Base-by-base conservation (phyloP, 2,329 filamentous ascomycete genomes). In the Arthrobotrys pseudoclavata region DNA sequence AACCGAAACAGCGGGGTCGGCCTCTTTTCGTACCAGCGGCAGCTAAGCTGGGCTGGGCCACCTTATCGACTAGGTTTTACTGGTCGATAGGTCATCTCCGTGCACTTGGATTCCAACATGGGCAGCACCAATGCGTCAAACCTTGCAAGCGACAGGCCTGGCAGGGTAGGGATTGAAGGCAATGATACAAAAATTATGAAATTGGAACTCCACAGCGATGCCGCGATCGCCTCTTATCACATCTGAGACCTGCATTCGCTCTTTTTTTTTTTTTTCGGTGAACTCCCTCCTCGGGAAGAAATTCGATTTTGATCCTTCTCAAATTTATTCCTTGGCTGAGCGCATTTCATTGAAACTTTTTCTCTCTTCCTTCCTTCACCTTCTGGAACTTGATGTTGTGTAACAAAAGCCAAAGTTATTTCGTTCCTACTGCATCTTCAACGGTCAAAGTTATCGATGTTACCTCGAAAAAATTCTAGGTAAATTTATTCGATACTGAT, bases 231-330 rank as follows among this genome's bases (percentile, higher is more conserved):
- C 55, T 60, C 45, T 68, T 76, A 67, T 66, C 74, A 62, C 67
- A 77, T 71, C 74, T 77, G 74, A 77, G 74, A 77, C 74, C 67
- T 68, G 74, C 47, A 50, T 70, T 70, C 67, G 22, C 50, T 47
- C 26, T 45, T 50, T 52, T 26, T 24, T 26, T 57, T 52, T 50
- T 60, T 66, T 76, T 34, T 53, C 67, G 57, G 29, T 53, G 74
- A 77, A 77, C 72, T 76, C 72, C 72, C 60, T 61, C 50, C 71
- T 50, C 31, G 61, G 45, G 29, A 50, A 57, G 50, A 61, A 48
- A n/a, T 40, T 31, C 26, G 60, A 48, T 48, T 40, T n/a, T 66
- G 52, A 53, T 48, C 45, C 45, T 74, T 68, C 62, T n/a, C 62
- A 26, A 31, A 34, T 42, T 61, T 37, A 66, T 74, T 22, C 61